Base-by-base conservation (phyloP, 306 rosid genomes). In the Chamaecrista fasciculata region DNA sequence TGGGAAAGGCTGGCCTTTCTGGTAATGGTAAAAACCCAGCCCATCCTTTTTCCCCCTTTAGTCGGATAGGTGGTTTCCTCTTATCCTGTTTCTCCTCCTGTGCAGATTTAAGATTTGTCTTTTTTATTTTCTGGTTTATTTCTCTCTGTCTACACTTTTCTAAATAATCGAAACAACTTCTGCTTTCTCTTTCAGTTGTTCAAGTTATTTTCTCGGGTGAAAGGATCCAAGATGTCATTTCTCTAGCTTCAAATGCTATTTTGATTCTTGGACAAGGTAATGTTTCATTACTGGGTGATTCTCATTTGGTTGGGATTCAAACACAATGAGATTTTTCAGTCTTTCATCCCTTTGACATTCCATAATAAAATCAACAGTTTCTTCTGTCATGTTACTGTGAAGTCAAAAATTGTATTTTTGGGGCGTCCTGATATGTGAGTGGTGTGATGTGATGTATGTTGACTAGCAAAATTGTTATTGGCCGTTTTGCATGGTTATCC, bases 181-280 rank as follows among this genome's bases (percentile, higher is more conserved):
- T 39, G 3, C 59, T 59, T 67, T 51, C 50, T 64, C 73, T 79
- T 72, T 63, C 84, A 90, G 98, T 77, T 84, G 57, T 65, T 71
- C 87, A 67, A 48, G 80, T 84, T 76, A 71, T 93, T 80, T 93
- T 93, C 76, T 62, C 87, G 7, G 46, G 90, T 42, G 98, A 93
- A 80, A 85, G 81, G 87, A 85, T 90, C 76, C 93, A 86, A 76
- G 97, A 90, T 78, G 69, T 93, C 70, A 75, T 80, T 57, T 80
- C 96, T 73, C 59, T 85, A 70, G 73, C 89, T 67, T 46, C 90
- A 52, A 88, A 93, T 73, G 84, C 93, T 60, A 44, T 90, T 83
- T 64, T 93, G 83, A 70, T 90, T 83, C 94, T 90, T 73, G 98
- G 96, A 85, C 91, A 93, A 88, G 98, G 98, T 93, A 86, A 64